Conservation (phyloP, 768 basidiomycete genomes). For the Rhodotorula kratochvilovae region DNA sequence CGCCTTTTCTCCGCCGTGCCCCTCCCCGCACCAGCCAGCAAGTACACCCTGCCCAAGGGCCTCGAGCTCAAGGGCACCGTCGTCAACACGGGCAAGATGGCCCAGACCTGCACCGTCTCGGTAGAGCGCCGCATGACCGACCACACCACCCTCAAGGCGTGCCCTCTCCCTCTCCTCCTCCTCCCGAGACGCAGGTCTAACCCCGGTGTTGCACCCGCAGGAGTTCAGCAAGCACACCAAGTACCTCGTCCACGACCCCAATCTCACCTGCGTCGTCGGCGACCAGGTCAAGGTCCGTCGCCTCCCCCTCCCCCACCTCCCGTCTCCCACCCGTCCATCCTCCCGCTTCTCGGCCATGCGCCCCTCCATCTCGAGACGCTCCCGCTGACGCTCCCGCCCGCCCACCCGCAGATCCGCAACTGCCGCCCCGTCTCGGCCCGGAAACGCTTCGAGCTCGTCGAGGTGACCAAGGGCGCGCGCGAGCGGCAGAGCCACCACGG, state of each 20-base stretch:
- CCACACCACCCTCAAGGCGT: conserved; percentile 38
- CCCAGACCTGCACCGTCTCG: conserved; percentile 26
- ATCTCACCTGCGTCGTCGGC: conserved; percentile 21
- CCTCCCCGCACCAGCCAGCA: conserved; percentile 13
- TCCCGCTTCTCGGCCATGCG: background rate
- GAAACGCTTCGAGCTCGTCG: conserved; percentile 38
- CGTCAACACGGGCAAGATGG: conserved; percentile 18
- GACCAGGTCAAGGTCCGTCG: conserved; percentile 28
- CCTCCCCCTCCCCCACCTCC: background rate
- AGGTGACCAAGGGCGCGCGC: conserved; percentile 19
- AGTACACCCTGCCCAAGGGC: conserved; percentile 28
- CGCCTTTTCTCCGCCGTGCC: background rate
- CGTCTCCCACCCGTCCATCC: too few relatives aligned
- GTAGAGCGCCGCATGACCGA: conserved; percentile 35
- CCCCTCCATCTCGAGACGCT: too few relatives aligned
- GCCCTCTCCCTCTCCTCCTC: background rate
- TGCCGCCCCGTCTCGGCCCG: conserved; percentile 37
- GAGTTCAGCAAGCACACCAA: conserved; percentile 35
- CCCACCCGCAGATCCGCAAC: conserved; percentile 23
- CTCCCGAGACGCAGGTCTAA: background rate
- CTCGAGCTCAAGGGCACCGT: conserved; percentile 35
- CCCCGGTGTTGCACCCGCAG: background rate
- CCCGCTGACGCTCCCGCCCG: background rate
- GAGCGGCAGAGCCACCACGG: conserved; percentile 11
- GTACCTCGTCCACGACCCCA: conserved; percentile 38